phyloP scores from a whole-genome alignment of 164 flowering plant genomes.

The Magnolia kwangsiensis region DNA sequence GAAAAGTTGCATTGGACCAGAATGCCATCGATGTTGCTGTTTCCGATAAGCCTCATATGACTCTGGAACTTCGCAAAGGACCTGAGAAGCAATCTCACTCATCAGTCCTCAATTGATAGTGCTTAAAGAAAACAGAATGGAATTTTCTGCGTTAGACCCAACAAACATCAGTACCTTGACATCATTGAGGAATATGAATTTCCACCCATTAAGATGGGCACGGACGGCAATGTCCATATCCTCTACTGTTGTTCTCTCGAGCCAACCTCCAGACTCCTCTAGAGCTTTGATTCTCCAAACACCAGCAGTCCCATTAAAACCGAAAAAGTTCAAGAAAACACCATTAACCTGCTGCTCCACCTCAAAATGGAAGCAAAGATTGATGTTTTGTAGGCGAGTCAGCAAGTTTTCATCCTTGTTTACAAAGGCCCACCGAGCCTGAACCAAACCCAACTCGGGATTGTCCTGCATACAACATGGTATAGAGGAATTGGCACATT shows the following conservation, averaged over 20 bases:
- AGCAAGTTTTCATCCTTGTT: conserved; percentile 79
- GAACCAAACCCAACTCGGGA: conserved; percentile 69
- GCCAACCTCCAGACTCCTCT: conserved; percentile 88
- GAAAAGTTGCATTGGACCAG: conserved; percentile 89
- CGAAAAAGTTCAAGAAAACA: conserved; percentile 69
- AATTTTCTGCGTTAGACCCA: not conserved
- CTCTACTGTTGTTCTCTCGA: conserved; percentile 82
- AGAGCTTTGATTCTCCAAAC: conserved; percentile 82
- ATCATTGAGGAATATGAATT: conserved; percentile 70
- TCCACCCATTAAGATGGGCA: conserved; percentile 84
- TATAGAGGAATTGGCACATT: not conserved
- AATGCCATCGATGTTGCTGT: conserved; percentile 90
- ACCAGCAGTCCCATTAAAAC: conserved; percentile 83
- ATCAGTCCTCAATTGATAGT: too few species aligned
- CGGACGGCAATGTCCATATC: conserved; percentile 87
- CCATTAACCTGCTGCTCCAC: conserved; percentile 90
- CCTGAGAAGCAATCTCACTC: conserved; percentile 28
- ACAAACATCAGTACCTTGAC: conserved; percentile 45
- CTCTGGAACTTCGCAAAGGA: conserved; percentile 78
- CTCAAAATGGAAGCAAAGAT: conserved; percentile 76
- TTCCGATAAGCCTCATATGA: conserved; percentile 79
- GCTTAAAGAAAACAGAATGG: too few species aligned
- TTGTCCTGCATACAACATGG: conserved; percentile 41
- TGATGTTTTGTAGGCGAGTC: conserved; percentile 79
- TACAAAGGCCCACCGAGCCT: conserved; percentile 79